Evolutionary conservation across 345 rosid species (phyloP).

Genomic region (Jatropha curcas): DNA sequence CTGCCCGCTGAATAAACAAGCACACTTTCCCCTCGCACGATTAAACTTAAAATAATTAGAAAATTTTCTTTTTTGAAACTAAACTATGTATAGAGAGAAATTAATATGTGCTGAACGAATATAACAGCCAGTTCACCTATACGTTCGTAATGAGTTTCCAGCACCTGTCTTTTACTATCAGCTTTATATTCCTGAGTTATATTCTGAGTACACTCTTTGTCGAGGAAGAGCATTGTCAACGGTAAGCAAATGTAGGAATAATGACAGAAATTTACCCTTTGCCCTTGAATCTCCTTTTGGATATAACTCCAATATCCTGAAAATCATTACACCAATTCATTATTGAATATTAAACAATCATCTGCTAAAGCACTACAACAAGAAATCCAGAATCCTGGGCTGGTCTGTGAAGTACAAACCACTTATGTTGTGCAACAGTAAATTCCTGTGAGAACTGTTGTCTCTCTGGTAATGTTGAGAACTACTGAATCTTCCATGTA

Average conservation of each 20-base stretch:
- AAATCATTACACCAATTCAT: background rate
- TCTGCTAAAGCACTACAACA: too few species aligned
- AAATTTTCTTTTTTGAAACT: too few species aligned
- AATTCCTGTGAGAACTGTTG: background rate
- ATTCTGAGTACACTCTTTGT: background rate
- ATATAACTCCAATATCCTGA: background rate
- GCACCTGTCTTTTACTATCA: background rate
- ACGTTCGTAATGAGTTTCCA: background rate
- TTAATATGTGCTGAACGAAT: too few species aligned
- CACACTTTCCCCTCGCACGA: too few species aligned
- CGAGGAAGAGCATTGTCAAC: background rate
- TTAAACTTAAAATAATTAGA: too few species aligned
- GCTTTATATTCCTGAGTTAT: too few species aligned
- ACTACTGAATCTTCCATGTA: background rate
- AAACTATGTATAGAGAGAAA: too few species aligned
- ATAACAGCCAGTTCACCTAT: background rate
- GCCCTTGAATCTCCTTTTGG: background rate
- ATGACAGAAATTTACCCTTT: background rate
- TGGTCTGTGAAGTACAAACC: background rate
- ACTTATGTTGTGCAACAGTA: background rate
- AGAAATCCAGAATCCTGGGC: background rate
- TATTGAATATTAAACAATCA: too few species aligned
- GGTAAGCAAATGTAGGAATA: background rate
- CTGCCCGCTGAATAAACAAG: too few species aligned
- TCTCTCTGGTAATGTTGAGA: background rate